phyloP scores from a whole-genome alignment of 495 filamentous ascomycete genomes.

The Daldinia caldariorum region DNA sequence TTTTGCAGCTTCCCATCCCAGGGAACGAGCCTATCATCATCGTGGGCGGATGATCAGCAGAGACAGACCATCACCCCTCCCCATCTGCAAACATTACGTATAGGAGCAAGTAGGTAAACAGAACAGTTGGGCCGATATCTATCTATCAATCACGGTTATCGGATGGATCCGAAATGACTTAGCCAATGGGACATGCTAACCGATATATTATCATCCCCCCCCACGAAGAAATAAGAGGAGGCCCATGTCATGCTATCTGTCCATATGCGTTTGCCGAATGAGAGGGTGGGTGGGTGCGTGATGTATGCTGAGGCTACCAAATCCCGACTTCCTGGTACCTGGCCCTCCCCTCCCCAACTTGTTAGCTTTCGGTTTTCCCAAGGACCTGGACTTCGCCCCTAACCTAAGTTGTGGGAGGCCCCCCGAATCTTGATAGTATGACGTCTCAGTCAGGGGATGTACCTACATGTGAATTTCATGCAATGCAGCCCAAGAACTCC shows the following conservation, averaged over 20 bases:
- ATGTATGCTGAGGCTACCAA: slow-evolving; percentile 5
- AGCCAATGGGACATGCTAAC: slow-evolving; percentile 12
- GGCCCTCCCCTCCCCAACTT: neutral
- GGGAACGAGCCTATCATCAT: slow-evolving; percentile 24
- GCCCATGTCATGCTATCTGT: no score
- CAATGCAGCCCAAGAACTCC: no score
- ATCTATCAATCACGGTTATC: slow-evolving; percentile 12
- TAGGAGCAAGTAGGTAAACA: slow-evolving; percentile 5
- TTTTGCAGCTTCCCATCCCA: slow-evolving; percentile 18
- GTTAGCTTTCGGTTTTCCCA: neutral
- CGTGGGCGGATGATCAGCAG: slow-evolving; percentile 18
- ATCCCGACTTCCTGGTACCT: slow-evolving; percentile 19
- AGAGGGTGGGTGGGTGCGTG: slow-evolving; percentile 8
- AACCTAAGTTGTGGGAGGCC: neutral
- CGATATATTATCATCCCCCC: slow-evolving; percentile 13
- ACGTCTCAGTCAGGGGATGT: no score
- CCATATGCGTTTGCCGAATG: slow-evolving; percentile 21
- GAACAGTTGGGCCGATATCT: slow-evolving; percentile 13
- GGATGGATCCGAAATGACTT: slow-evolving; percentile 29
- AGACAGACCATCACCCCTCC: neutral
- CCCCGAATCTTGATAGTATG: slow-evolving; percentile 4
- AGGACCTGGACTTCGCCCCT: no score
- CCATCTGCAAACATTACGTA: slow-evolving; percentile 27
- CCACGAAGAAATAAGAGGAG: neutral
- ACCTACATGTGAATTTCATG: no score